phyloP scores from a whole-genome alignment of 768 basidiomycete genomes.

The Crucibulum laeve region DNA sequence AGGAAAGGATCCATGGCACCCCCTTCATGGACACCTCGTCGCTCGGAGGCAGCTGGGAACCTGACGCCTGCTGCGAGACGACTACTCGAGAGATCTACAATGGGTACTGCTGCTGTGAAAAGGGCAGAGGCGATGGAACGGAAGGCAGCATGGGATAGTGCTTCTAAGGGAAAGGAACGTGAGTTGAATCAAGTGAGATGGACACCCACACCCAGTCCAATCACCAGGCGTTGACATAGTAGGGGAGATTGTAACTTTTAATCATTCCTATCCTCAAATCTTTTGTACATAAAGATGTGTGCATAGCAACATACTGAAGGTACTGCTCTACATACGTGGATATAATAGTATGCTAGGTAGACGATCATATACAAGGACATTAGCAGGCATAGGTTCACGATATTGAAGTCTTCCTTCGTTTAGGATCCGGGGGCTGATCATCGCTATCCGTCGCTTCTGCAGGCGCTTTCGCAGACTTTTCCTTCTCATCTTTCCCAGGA shows the following conservation, averaged over 20 bases:
- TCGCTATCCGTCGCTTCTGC: too few species aligned
- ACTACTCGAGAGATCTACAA: slow-evolving; percentile 68
- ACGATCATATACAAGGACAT: background rate
- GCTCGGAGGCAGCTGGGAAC: slow-evolving; percentile 65
- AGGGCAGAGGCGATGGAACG: slow-evolving; percentile 68
- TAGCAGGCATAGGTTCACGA: too few species aligned
- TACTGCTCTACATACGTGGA: background rate
- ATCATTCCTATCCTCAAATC: background rate
- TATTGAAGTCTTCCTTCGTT: slow-evolving; percentile 56
- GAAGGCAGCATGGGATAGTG: slow-evolving; percentile 51
- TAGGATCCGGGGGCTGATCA: slow-evolving; percentile 37
- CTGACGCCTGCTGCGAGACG: slow-evolving; percentile 85
- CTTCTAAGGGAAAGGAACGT: slow-evolving; percentile 42
- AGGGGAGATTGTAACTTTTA: background rate
- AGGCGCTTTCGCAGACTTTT: slow-evolving; percentile 3
- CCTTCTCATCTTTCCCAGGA: background rate
- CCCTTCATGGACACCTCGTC: slow-evolving; percentile 74
- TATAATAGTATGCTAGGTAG: too few species aligned
- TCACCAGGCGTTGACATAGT: slow-evolving; percentile 23
- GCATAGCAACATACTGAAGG: slow-evolving; percentile 1
- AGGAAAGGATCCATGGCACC: slow-evolving; percentile 69
- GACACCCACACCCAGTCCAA: slow-evolving; percentile 67
- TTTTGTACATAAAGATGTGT: slow-evolving; percentile 4
- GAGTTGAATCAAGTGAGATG: slow-evolving; percentile 67
- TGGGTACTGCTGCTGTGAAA: slow-evolving; percentile 56